phyloP scores from a whole-genome alignment of 768 basidiomycete species.

The Boletus subparvulus region DNA sequence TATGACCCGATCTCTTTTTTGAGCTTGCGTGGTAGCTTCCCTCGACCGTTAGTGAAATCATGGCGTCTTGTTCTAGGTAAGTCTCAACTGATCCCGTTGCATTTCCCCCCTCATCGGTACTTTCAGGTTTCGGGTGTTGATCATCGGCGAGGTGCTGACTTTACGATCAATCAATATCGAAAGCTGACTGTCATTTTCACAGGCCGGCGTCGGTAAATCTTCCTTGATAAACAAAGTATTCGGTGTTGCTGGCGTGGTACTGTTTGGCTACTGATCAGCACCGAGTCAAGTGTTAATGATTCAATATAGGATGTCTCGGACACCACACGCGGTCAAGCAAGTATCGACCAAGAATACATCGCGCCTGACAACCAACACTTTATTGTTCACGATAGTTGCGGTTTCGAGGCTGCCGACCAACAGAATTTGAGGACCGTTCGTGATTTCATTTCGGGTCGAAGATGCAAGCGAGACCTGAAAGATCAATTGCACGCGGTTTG shows the following conservation, averaged over 20 bases:
- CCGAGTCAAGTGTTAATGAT: not conserved
- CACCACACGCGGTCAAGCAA: not conserved
- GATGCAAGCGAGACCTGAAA: not conserved
- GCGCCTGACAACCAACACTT: not conserved
- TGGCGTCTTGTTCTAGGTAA: not conserved
- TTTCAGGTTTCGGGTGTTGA: slow-evolving; percentile 7
- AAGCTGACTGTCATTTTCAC: not conserved
- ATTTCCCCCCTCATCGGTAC: not conserved
- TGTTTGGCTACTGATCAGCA: not conserved
- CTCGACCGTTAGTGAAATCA: not conserved
- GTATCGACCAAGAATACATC: not conserved
- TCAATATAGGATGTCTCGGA: not conserved
- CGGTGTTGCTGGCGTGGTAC: slow-evolving; percentile 1
- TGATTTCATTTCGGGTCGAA: not conserved
- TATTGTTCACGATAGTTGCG: slow-evolving; percentile 4
- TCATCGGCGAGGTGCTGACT: not conserved
- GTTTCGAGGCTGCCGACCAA: slow-evolving; percentile 4
- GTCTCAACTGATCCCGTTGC: not conserved
- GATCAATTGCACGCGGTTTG: slow-evolving; percentile 8
- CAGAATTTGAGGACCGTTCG: not conserved
- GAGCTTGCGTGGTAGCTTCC: not conserved
- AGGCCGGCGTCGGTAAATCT: not conserved
- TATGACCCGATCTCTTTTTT: not conserved
- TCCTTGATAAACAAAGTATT: slow-evolving; percentile 5
- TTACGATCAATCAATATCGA: not conserved